Conservation (phyloP, 345 rosid species). For the Gossypium turneri region DNA sequence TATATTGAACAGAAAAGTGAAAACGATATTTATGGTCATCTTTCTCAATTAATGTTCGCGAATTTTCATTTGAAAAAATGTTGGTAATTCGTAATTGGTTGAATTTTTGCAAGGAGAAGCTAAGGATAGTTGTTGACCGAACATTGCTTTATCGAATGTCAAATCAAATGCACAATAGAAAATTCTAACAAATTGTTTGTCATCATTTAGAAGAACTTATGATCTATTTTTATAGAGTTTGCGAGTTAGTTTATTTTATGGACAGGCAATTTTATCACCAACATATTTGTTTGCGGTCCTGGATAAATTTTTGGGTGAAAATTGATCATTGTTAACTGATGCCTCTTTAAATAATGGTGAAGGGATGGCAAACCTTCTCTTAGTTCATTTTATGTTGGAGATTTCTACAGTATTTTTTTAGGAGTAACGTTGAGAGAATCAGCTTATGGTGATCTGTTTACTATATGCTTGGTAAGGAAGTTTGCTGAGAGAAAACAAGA, state of each 20-base stretch:
- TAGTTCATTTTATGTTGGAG: not conserved
- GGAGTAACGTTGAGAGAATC: not conserved
- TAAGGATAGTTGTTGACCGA: not conserved
- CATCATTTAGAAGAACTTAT: not conserved
- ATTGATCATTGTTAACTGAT: not conserved
- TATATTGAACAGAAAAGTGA: not conserved
- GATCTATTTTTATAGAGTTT: not conserved
- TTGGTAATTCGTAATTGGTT: not conserved
- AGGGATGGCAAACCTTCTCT: not conserved
- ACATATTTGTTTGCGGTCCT: not conserved
- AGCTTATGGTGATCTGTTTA: not conserved
- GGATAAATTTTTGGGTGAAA: not conserved
- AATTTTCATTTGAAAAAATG: not conserved
- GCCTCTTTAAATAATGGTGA: not conserved
- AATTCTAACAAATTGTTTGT: not conserved
- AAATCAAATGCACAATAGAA: not conserved
- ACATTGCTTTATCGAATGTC: not conserved
- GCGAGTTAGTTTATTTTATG: not conserved
- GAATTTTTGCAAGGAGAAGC: not conserved
- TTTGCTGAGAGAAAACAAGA: not conserved
- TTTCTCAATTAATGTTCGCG: not conserved
- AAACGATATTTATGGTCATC: not conserved
- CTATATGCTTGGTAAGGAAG: not conserved
- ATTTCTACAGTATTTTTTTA: not conserved
- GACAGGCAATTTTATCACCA: not conserved